phyloP scores from a whole-genome alignment of 257 asterid species.

The Osmanthus fragrans region DNA sequence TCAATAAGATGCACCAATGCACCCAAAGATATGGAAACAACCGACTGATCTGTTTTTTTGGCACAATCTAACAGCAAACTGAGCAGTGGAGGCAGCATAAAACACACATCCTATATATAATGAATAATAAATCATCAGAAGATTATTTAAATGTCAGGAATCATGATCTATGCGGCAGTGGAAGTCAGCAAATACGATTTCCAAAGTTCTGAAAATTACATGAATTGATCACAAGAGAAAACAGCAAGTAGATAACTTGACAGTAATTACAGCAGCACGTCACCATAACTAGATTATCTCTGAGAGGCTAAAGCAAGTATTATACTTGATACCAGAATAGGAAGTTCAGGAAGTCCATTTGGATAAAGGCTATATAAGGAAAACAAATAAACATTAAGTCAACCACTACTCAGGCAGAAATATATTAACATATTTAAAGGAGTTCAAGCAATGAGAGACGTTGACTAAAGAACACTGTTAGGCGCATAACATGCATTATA shows the following conservation, averaged over 20 bases:
- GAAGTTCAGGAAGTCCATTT: conserved; percentile 1
- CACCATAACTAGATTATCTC: conserved; percentile 14
- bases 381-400: not conserved
- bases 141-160: conserved; percentile 26
- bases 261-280: conserved; percentile 12
- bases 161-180: conserved; percentile 5
- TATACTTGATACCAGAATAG: not conserved
- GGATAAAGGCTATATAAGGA: not conserved
- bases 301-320: conserved; percentile 9
- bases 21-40: conserved; percentile 92
- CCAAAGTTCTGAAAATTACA: not conserved
- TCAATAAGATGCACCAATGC: conserved; percentile 97
- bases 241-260: not conserved
- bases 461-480: not conserved
- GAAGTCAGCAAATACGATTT: conserved; percentile 12
- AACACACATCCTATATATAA: conserved; percentile 83
- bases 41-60: conserved; percentile 91
- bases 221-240: not conserved
- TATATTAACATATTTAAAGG: not conserved
- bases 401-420: not conserved
- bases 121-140: conserved; percentile 31
- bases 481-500: not conserved
- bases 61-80: conserved; percentile 96
- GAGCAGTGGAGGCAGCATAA: conserved; percentile 94
- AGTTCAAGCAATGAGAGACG: not conserved